A percentile compares a stretch with the other conserved stretches of the same genome.
Conservation (phyloP, 352 stramenopile genomes). For the Albugo candida region DNA sequence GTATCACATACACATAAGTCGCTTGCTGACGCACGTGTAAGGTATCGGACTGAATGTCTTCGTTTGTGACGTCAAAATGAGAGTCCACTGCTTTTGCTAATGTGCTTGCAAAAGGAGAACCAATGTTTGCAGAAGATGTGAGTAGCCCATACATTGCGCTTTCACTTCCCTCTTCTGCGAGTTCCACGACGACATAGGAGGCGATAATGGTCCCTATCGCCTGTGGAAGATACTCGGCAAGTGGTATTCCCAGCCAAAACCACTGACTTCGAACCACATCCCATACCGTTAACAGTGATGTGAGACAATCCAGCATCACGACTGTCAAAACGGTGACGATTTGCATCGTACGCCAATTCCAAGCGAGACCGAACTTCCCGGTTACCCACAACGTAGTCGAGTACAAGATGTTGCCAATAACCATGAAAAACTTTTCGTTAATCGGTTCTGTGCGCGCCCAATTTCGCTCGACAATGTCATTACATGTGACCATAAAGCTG, state of each 20-base stretch:
- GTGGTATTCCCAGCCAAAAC: slow-evolving; percentile 35
- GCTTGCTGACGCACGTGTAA: slow-evolving; percentile 16
- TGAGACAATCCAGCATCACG: slow-evolving; percentile 19
- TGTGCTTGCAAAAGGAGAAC: slow-evolving; percentile 19
- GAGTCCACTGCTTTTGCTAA: slow-evolving; percentile 22
- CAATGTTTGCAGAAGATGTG: slow-evolving; percentile 26
- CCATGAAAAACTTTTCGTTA: slow-evolving; percentile 2
- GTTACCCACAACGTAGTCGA: slow-evolving; percentile 16
- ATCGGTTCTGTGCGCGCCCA: slow-evolving; percentile 7
- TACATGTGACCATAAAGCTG: slow-evolving; percentile 17
- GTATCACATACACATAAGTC: slow-evolving; percentile 19
- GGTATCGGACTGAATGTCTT: slow-evolving; percentile 17
- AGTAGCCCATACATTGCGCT: slow-evolving; percentile 29
- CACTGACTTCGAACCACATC: slow-evolving; percentile 33
- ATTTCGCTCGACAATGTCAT: slow-evolving; percentile 13
- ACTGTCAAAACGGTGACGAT: slow-evolving; percentile 16
- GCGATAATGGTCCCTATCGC: slow-evolving; percentile 28
- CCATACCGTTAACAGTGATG: slow-evolving; percentile 19
- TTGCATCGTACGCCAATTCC: slow-evolving; percentile 26
- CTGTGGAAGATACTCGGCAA: slow-evolving; percentile 25
- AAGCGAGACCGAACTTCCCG: slow-evolving; percentile 22
- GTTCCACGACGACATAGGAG: slow-evolving; percentile 35
- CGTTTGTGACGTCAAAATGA: slow-evolving; percentile 16
- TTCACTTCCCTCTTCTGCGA: slow-evolving; percentile 33
- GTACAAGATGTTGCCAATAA: slow-evolving; percentile 3